Percentiles rank a stretch among this genome's conserved stretches.
phyloP scores from a whole-genome alignment of 176 grass and related monocot genomes.

The Hyparrhenia diplandra region DNA sequence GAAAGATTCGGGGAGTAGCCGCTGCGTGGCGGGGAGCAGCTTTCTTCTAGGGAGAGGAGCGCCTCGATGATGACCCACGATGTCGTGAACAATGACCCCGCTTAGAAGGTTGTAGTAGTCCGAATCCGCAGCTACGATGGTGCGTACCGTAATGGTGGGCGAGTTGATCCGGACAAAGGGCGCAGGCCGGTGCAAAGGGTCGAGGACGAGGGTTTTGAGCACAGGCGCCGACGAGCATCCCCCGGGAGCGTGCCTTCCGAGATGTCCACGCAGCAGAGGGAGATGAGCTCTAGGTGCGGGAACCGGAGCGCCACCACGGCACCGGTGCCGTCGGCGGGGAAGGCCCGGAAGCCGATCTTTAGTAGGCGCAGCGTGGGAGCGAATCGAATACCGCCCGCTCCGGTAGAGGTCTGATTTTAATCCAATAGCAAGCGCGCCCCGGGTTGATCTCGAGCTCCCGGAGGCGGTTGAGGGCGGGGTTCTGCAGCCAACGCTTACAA shows the following conservation, averaged over 20 bases:
- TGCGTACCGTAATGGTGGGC: neutral
- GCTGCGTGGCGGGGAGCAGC: too few species aligned
- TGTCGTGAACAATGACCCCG: too few species aligned
- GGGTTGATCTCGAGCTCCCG: neutral
- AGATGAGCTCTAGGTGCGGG: neutral
- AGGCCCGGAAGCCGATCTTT: neutral
- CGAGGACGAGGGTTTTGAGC: neutral
- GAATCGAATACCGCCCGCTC: neutral
- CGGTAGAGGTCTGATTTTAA: neutral
- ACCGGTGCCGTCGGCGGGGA: neutral
- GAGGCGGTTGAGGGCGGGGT: neutral
- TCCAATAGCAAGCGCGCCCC: neutral
- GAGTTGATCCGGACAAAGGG: neutral
- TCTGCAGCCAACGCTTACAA: neutral
- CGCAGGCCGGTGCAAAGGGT: neutral
- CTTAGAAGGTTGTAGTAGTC: too few species aligned
- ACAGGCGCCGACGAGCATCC: neutral
- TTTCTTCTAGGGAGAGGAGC: too few species aligned
- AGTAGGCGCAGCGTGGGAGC: neutral
- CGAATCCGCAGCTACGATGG: neutral
- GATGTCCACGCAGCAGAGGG: neutral
- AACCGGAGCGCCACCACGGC: neutral
- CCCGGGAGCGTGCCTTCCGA: neutral
- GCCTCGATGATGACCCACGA: too few species aligned
- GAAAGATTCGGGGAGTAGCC: too few species aligned